These are phyloP conservation scores for Sphagnum magellanicum DNA, from an alignment of 228 moss, liverwort and hornwort genomes.

Conservation along the genomic window DNA sequence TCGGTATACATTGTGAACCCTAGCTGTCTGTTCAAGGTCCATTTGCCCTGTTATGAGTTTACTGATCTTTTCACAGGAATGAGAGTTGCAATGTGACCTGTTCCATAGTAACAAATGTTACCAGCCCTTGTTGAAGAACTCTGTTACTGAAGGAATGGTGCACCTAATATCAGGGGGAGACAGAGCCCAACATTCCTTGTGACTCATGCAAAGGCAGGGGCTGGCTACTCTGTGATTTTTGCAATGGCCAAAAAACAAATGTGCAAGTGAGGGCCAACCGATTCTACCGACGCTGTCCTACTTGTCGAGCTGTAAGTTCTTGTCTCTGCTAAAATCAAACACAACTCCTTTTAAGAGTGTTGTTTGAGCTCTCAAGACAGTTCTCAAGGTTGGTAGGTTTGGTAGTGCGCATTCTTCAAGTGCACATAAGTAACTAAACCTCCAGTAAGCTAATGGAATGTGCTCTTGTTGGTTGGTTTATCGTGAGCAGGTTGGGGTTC, in stretches of 20 bases:
- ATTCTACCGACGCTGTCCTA: constrained; percentile 56
- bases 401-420: neutral
- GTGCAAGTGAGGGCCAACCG: constrained; percentile 59
- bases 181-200: constrained; percentile 43
- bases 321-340: neutral
- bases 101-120: too few relatives aligned
- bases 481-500: constrained; percentile 33
- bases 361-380: neutral
- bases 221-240: constrained; percentile 43
- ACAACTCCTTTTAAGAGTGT: neutral
- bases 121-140: too few relatives aligned
- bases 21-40: too few relatives aligned
- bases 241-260: constrained; percentile 54
- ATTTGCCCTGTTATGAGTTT: too few relatives aligned
- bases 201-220: constrained; percentile 41
- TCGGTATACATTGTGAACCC: too few relatives aligned
- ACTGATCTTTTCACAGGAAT: too few relatives aligned
- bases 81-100: too few relatives aligned
- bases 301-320: constrained; percentile 57
- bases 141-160: too few relatives aligned
- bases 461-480: neutral
- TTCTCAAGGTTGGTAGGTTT: neutral
- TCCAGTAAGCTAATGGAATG: neutral
- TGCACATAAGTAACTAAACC: neutral
- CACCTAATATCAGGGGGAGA: constrained; percentile 23